A percentile compares a stretch with the other conserved stretches of the same genome.
Conservation (phyloP, 768 basidiomycete genomes). For the Rhodotorula sphaerocarpa region DNA sequence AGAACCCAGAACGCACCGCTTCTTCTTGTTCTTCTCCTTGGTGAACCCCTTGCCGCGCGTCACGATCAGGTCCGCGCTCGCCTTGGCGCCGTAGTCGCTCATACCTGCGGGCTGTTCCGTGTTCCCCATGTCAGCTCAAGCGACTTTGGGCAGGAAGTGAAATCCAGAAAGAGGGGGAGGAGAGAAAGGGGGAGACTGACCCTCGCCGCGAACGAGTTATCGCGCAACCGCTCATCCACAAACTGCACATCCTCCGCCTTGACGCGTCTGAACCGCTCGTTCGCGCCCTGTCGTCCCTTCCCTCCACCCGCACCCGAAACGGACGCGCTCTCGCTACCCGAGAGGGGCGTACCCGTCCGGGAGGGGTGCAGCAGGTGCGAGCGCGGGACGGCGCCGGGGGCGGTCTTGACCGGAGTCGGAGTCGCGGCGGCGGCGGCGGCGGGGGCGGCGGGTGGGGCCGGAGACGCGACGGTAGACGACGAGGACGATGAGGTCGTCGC, state of each 20-base stretch:
- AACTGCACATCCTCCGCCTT: conserved; percentile 56
- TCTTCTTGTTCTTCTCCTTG: conserved; percentile 99
- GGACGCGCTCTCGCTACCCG: conserved; percentile 27
- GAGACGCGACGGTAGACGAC: not conserved
- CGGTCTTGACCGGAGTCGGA: conserved; percentile 7
- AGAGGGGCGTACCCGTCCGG: too few species aligned
- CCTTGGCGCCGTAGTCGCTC: conserved; percentile 81
- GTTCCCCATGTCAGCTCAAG: not conserved
- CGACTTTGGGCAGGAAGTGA: not conserved
- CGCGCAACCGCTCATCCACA: conserved; percentile 50
- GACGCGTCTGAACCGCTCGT: conserved; percentile 71
- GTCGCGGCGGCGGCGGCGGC: not conserved
- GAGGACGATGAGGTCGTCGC: not conserved
- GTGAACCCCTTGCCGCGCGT: conserved; percentile 91
- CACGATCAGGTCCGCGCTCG: conserved; percentile 77
- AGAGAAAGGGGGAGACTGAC: conserved; percentile 46
- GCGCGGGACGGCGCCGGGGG: too few species aligned
- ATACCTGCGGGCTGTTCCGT: conserved; percentile 51
- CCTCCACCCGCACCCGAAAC: conserved; percentile 1
- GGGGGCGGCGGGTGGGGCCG: not conserved
- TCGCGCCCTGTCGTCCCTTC: conserved; percentile 38
- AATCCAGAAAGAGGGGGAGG: not conserved
- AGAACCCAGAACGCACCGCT: conserved; percentile 73
- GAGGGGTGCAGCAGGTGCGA: conserved; percentile 18
- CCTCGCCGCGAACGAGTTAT: conserved; percentile 75